Percentiles rank a stretch among this genome's conserved stretches.
phyloP scores from a whole-genome alignment of 306 rosid genomes.

The Carpinus fangiana region DNA sequence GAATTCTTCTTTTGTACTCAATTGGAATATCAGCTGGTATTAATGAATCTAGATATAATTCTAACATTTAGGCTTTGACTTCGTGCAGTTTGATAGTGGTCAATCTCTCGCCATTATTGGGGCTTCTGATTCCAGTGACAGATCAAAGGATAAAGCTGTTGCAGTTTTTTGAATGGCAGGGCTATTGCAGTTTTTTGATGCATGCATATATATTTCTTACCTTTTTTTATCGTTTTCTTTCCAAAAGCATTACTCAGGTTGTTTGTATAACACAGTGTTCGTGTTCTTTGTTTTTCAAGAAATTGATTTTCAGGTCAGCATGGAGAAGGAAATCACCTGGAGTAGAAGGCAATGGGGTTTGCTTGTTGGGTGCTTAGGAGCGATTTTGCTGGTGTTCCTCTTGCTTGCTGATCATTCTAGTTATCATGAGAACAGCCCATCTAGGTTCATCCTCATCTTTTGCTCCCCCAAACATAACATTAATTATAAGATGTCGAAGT shows the following conservation, averaged over 20 bases:
- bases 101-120: conserved; percentile 43
- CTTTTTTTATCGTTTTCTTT: not conserved
- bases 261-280: not conserved
- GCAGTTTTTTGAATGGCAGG: too few species aligned
- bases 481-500: not conserved
- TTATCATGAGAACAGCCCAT: not conserved
- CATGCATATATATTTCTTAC: not conserved
- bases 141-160: conserved; percentile 66
- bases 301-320: not conserved
- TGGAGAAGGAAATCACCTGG: conserved; percentile 7
- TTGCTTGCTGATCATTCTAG: conserved; percentile 24
- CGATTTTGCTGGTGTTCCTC: not conserved
- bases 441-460: conserved; percentile 43
- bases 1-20: conserved; percentile 14
- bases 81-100: conserved; percentile 64
- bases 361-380: conserved; percentile 19
- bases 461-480: not conserved
- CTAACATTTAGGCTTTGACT: conserved; percentile 35
- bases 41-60: conserved; percentile 13
- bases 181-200: not conserved
- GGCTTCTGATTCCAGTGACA: conserved; percentile 92
- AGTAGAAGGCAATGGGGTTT: conserved; percentile 22
- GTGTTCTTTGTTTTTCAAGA: not conserved
- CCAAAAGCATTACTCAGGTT: not conserved
- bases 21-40: conserved; percentile 9